Evolutionary conservation across 352 stramenopile genomes (phyloP), one percentile per base, ranked within the genome.

Genomic region (Globisporangium iwayamae): DNA sequence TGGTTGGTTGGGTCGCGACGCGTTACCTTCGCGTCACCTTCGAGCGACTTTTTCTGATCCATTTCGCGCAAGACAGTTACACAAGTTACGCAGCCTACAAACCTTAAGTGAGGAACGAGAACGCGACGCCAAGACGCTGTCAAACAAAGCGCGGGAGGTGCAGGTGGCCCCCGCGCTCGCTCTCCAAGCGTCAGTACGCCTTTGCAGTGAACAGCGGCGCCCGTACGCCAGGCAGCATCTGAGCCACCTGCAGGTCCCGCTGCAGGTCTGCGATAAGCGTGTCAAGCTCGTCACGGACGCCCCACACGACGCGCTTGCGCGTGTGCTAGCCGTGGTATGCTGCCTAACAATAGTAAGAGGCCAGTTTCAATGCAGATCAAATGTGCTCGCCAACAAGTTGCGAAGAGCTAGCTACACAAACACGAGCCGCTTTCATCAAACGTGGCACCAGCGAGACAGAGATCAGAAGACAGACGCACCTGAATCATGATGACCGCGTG

Each of bases 241-340:
- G 72, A 47, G 74, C 62, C 39, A 74, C 60, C 50, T 73, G 69
- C 47, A 87, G 16, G 61, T 78, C 65, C 16, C 46, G 67, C 45
- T 75, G 68, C 48, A 87, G 73, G 7, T 73, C 71, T 41, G 50
- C 68, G 41, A 83, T 72, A 56, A 89, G 66, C 51, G 71, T 61
- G 36, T 76, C 66, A 25, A 88, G 50, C 58, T 88, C 71, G 18
- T 67, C 46, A 9, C 78, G 73, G 54, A 91, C 79, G 46, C 56
- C 60, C 66, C 72, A 74, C 38, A 91, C 76, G 32, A 89, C 60
- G 45, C 78, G 72, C 41, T 50, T 53, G n/a, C 79, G 78, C 39
- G 72, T 65, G 43, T 78, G 71, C 76, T 77, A 91, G 54, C 78
- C 82, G 11, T 79, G 82, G 63, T 86, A 89, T 32, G 52, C 66